Evolutionary conservation across 2,329 filamentous ascomycete genomes (phyloP), one percentile per base, ranked within the genome.

Genomic region (Neophaeococcomyces mojaviensis): DNA sequence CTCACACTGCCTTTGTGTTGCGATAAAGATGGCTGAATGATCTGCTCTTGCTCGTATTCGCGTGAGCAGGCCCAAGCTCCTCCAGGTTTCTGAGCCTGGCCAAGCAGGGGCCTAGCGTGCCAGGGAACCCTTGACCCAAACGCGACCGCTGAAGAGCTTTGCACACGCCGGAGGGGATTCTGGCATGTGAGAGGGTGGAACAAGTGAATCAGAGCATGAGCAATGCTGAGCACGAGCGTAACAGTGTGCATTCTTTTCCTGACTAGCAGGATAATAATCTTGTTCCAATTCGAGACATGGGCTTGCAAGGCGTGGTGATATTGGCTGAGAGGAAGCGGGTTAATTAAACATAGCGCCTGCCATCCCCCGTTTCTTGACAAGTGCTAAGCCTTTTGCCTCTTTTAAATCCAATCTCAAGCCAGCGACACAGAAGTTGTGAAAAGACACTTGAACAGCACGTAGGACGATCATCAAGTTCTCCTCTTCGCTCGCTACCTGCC

Each of bases 341-440:
- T 36, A 33, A 44, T 33, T 44, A 20, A 37, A 30, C 7, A 9
- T 37, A 24, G 33, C 41, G 41, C 41, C 30, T 16, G n/a, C 30
- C 9, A 15, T 44, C 32, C 13, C 22, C 36, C 12, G 31, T 37
- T 18, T 7, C 15, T 30, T 36, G 18, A 28, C 28, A 9, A 18
- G 3, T 13, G 12, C 32, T n/a, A 36, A 28, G 31, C 41, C 41
- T 26, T 37, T 26, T 19, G 15, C 15, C 13, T 33, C 19, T 33
- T 33, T 9, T 19, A 32, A 22, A 18, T 19, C 10, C 26, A 41
- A 41, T 41, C 39, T 41, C 19, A 33, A 41, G 37, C 37, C 19
- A 22, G 35, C 6, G 4, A 4, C 20, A 28, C 9, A 4, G n/a
- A 4, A 18, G 35, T 20, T 16, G 9, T 18, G 6, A 18, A 38